These are phyloP conservation scores for Collybia sordida DNA, from an alignment of 768 basidiomycete species.

Conservation along the genomic window DNA sequence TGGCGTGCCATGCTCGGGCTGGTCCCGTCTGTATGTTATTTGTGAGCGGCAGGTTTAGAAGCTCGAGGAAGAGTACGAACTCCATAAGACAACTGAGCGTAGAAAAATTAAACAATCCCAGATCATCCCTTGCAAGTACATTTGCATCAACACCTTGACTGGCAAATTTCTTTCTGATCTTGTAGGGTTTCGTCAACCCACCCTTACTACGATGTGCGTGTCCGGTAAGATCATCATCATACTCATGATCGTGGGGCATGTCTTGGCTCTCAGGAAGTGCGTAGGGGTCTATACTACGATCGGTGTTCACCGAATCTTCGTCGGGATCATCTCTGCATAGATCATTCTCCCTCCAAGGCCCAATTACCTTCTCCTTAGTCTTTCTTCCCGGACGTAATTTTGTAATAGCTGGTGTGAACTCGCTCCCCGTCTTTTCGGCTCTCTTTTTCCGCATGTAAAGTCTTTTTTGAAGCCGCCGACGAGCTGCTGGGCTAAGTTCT, in stretches of 20 bases:
- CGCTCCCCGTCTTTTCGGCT: slow-evolving; percentile 43
- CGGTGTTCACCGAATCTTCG: not conserved
- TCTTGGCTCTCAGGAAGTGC: not conserved
- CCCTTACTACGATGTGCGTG: slow-evolving; percentile 16
- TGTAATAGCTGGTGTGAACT: slow-evolving; percentile 22
- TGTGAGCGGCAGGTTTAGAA: not conserved
- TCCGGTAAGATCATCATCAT: not conserved
- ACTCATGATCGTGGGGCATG: not conserved
- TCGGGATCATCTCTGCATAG: not conserved
- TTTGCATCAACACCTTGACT: slow-evolving; percentile 44
- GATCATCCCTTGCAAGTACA: slow-evolving; percentile 37
- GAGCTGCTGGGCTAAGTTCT: slow-evolving; percentile 45
- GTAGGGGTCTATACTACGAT: not conserved
- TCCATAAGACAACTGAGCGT: slow-evolving; percentile 36
- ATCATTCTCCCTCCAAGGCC: slow-evolving; percentile 6
- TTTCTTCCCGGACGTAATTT: slow-evolving; percentile 39
- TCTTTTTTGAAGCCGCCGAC: slow-evolving; percentile 59
- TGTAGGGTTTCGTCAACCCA: slow-evolving; percentile 46
- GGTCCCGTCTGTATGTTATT: slow-evolving; percentile 16
- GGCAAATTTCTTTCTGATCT: slow-evolving; percentile 39
- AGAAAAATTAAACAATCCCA: slow-evolving; percentile 50
- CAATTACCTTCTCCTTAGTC: slow-evolving; percentile 16
- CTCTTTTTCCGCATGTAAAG: slow-evolving; percentile 74
- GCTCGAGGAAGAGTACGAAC: slow-evolving; percentile 23
- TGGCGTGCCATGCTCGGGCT: slow-evolving; percentile 18